Conservation (phyloP, 1,284 basidiomycete genomes). For the Peniophora sp. region DNA sequence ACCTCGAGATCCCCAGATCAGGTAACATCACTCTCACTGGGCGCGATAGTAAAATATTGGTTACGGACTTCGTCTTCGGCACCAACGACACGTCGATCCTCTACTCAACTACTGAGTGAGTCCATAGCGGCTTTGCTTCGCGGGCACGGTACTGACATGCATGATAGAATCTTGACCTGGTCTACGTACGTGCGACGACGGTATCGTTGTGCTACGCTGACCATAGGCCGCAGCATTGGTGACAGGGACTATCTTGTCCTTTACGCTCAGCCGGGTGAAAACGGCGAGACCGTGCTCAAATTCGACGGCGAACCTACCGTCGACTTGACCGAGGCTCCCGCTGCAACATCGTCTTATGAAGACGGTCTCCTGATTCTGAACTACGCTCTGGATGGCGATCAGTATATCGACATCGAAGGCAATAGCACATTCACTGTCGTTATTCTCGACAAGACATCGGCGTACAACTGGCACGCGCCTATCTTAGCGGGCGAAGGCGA, state of each 20-base stretch:
- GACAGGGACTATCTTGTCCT: conserved; percentile 33
- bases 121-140: conserved; percentile 8
- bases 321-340: conserved; percentile 17
- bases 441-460: conserved; percentile 36
- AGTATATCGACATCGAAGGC: conserved; percentile 22
- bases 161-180: conserved; percentile 36
- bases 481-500: conserved; percentile 26
- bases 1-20: conserved; percentile 27
- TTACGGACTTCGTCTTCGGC: conserved; percentile 42
- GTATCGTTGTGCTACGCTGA: neutral
- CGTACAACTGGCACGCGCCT: conserved; percentile 41
- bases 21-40: conserved; percentile 36
- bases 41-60: conserved; percentile 40
- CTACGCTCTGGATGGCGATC: conserved; percentile 28
- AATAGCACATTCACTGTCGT: conserved; percentile 24
- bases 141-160: neutral
- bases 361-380: conserved; percentile 30
- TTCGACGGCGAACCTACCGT: conserved; percentile 24
- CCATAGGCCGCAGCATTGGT: conserved; percentile 23
- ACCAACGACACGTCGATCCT: conserved; percentile 24
- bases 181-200: conserved; percentile 25
- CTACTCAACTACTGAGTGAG: conserved; percentile 42
- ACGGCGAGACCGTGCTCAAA: conserved; percentile 34
- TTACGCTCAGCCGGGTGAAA: conserved; percentile 33
- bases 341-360: conserved; percentile 20